Evolutionary conservation across 2,329 filamentous ascomycete genomes (phyloP), one percentile per base, ranked within the genome.

Genomic region (Bertia moriformis): DNA sequence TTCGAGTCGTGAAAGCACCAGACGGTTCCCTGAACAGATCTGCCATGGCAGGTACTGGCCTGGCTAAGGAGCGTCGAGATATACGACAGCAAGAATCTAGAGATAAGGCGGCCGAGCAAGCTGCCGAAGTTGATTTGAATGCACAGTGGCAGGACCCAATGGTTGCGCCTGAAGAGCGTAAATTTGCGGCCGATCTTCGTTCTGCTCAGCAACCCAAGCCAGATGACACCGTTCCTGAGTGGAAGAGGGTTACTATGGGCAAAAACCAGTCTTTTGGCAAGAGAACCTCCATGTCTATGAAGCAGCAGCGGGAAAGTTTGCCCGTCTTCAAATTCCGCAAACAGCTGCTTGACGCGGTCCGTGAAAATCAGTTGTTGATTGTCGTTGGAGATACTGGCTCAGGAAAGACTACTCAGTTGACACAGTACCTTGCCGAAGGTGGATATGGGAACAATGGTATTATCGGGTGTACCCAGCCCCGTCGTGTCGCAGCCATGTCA

Each of bases 111-210:
- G 65, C 66, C 2, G 81, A 86, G 17, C 77, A 91, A 44, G 77
- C 84, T 45, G 71, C 77, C 0, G 82, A 87, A 50, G 82, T 91
- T 20, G 87, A 96, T 50, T 65, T 98, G 3, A 77, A 81, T 39
- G 77, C 84, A 12, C 87, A 95, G 57, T 98, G 93, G 93, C 83
- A 95, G 42, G 91, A 98, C 55, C 91, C 91, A 0, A 94, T 98
- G 88, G 81, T 86, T 13, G 75, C 79, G 18, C 80, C 85, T 2
- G 83, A 91, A 46, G 76, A 88, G 54, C 73, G 83, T 40, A 81
- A 91, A 46, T 98, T 98, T 59, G 91, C 91, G 1, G 80, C 80
- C 46, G 91, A 96, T 47, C 57, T 96, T 38, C 74, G 85, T 40
- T 81, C 74, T 45, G 68, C 78, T 1, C 75, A 78, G 45, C 62